Percentiles rank a stretch among this genome's conserved stretches.
phyloP scores from a whole-genome alignment of 805 yeast genomes.

The Tetrapisispora fleetii region DNA sequence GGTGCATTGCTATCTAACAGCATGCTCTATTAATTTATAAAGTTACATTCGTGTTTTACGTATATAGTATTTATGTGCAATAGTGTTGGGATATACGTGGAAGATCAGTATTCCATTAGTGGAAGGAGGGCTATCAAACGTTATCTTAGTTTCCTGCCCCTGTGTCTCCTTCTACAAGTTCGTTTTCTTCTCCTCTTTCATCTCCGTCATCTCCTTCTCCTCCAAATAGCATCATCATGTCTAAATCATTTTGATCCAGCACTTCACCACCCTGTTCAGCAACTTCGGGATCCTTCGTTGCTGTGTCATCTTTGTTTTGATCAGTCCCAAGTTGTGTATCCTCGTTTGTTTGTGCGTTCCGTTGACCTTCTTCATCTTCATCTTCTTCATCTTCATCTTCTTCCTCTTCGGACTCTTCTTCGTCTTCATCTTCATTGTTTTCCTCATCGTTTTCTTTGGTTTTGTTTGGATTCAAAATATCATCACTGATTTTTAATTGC shows the following conservation, averaged over 20 bases:
- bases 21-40: too few relatives aligned
- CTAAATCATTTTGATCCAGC: conserved; percentile 29
- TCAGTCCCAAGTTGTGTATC: too few relatives aligned
- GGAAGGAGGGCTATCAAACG: too few relatives aligned
- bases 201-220: conserved; percentile 25
- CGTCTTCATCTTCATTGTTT: conserved; percentile 24
- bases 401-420: conserved; percentile 29
- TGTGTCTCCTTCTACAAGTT: too few relatives aligned
- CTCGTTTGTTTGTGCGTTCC: conserved; percentile 18
- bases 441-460: conserved; percentile 1
- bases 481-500: conserved; percentile 41
- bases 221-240: conserved; percentile 32
- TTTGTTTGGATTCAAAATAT: conserved; percentile 12
- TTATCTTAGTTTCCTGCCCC: too few relatives aligned
- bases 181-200: neutral
- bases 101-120: too few relatives aligned
- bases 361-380: conserved; percentile 27
- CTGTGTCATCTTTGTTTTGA: conserved; percentile 12
- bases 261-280: conserved; percentile 15
- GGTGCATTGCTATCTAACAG: too few relatives aligned
- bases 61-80: too few relatives aligned
- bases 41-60: too few relatives aligned
- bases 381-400: conserved; percentile 28
- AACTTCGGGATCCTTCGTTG: conserved; percentile 25
- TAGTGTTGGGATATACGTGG: too few relatives aligned